These are phyloP conservation scores for Tanacetum coccineum DNA, from an alignment of 129 eudicot species.

Conservation along the genomic window DNA sequence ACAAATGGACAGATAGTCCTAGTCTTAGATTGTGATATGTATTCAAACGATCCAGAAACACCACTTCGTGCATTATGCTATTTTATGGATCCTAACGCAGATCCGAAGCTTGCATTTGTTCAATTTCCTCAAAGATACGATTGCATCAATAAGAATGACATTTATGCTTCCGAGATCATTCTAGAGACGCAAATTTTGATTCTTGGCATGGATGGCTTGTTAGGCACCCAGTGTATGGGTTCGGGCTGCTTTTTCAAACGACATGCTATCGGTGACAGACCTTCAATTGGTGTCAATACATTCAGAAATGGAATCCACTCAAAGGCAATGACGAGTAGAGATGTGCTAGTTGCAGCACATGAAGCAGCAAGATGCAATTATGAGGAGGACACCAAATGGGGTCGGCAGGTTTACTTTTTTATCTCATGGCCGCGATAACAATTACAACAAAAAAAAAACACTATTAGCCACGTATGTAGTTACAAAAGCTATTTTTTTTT, in stretches of 20 bases:
- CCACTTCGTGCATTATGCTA: conserved; percentile 53
- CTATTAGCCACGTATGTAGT: no score
- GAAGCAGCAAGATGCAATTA: conserved; percentile 41
- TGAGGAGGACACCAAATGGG: conserved; percentile 51
- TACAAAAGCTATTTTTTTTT: no score
- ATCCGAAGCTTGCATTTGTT: conserved; percentile 43
- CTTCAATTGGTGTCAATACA: conserved; percentile 9
- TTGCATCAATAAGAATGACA: conserved; percentile 49
- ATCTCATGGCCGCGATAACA: not conserved
- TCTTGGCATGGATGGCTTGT: conserved; percentile 61
- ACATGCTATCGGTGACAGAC: conserved; percentile 36
- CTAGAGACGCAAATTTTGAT: conserved; percentile 27
- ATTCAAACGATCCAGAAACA: conserved; percentile 71
- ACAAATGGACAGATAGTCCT: conserved; percentile 56
- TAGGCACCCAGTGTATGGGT: conserved; percentile 38
- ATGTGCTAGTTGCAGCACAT: conserved; percentile 38
- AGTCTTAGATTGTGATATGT: conserved; percentile 66
- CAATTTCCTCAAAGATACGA: conserved; percentile 67
- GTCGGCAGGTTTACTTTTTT: conserved; percentile 29
- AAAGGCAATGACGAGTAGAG: conserved; percentile 17
- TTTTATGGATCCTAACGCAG: conserved; percentile 30
- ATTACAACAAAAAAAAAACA: no score
- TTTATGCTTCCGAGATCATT: conserved; percentile 45
- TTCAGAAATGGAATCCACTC: not conserved
- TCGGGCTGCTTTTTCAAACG: conserved; percentile 58